A percentile compares a stretch with the other conserved stretches of the same genome.
Conservation (phyloP, 2,329 filamentous ascomycete genomes). For the Aspergillus fumigatiaffinis region DNA sequence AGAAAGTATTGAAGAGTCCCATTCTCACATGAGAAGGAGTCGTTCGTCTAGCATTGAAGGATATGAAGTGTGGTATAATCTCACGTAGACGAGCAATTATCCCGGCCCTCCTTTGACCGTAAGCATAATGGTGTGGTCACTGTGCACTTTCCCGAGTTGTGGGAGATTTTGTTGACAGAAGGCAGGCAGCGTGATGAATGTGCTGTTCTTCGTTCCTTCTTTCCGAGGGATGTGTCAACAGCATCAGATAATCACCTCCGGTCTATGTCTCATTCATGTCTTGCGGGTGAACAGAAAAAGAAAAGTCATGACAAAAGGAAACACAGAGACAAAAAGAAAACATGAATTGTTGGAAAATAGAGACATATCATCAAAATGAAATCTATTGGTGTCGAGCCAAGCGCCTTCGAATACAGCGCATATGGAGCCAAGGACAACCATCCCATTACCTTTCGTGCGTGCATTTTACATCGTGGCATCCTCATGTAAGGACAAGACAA, state of each 20-base stretch:
- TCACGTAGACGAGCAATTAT: neutral
- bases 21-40: conserved; percentile 1
- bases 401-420: conserved; percentile 12
- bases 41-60: neutral
- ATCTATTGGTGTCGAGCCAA: conserved; percentile 28
- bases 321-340: conserved; percentile 3
- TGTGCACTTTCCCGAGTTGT: neutral
- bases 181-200: neutral
- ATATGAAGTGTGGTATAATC: neutral
- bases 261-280: neutral
- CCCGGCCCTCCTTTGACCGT: neutral
- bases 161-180: neutral
- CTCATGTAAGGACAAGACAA: conserved; percentile 3
- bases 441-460: conserved; percentile 29
- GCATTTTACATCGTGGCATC: conserved; percentile 18
- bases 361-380: conserved; percentile 13
- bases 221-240: neutral
- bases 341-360: neutral
- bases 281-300: neutral
- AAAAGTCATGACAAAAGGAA: neutral
- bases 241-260: neutral
- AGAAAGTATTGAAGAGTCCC: conserved; percentile 11
- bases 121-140: neutral
- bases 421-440: conserved; percentile 15
- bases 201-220: neutral